Evolutionary conservation across 2,329 filamentous ascomycete species (phyloP).

Genomic region (Aspergillus carbonarius): DNA sequence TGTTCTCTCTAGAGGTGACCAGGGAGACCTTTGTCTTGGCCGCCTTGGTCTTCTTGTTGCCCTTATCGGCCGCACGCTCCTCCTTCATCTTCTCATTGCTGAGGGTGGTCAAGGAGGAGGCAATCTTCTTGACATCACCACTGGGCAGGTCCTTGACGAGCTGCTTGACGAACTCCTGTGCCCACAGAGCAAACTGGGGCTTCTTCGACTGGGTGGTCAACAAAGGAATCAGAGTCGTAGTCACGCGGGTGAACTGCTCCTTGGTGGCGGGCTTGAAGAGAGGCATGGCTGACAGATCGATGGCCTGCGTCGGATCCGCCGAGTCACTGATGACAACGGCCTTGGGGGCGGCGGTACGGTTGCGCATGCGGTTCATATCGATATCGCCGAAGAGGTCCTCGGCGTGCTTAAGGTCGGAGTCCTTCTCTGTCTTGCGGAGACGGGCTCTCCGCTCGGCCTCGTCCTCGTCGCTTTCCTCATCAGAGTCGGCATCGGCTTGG

Average conservation of each 20-base stretch:
- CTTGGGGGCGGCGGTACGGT: conserved; percentile 64
- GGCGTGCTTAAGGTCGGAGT: conserved; percentile 83
- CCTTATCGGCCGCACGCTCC: conserved; percentile 91
- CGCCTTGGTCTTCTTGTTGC: conserved; percentile 94
- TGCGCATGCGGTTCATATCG: conserved; percentile 59
- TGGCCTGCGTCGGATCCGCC: conserved; percentile 70
- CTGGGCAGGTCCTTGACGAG: conserved; percentile 83
- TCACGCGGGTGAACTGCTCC: conserved; percentile 77
- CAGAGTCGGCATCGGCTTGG: conserved; percentile 59
- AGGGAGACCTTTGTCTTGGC: conserved; percentile 91
- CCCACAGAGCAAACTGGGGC: conserved; percentile 83
- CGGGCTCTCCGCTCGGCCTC: conserved; percentile 72
- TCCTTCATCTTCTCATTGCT: conserved; percentile 99
- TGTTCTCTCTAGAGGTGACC: conserved; percentile 60
- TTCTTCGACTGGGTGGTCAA: conserved; percentile 76
- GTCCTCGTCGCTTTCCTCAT: conserved; percentile 63
- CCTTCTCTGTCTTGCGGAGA: conserved; percentile 76
- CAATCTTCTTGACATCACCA: conserved; percentile 95
- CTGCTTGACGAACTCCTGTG: conserved; percentile 87
- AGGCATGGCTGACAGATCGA: conserved; percentile 77
- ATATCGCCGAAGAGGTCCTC: conserved; percentile 84
- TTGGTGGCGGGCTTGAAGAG: conserved; percentile 91
- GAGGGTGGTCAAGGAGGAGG: conserved; percentile 80
- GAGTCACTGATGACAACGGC: conserved; percentile 64
- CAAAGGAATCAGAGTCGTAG: conserved; percentile 75